These are phyloP conservation scores for Ophiostoma montium DNA, from an alignment of 2,329 filamentous ascomycete species.

Conservation along the genomic window DNA sequence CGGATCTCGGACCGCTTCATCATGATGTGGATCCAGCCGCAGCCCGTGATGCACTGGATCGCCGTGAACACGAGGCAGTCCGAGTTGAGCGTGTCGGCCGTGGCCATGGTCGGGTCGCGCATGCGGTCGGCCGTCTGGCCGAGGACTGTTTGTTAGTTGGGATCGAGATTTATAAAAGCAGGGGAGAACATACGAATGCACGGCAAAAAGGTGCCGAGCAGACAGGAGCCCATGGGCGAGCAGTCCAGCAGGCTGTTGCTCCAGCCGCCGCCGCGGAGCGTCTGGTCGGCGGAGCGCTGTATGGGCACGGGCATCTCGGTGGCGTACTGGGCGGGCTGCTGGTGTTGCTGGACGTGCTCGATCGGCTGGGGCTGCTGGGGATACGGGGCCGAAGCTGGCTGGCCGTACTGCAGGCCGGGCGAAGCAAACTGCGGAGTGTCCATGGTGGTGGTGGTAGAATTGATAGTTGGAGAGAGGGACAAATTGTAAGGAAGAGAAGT, in stretches of 20 bases:
- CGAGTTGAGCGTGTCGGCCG: slow-evolving; percentile 25
- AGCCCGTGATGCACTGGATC: slow-evolving; percentile 26
- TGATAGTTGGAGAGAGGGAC: background rate
- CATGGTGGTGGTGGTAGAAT: slow-evolving; percentile 15
- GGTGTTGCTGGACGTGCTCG: background rate
- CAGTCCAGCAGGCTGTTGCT: slow-evolving; percentile 26
- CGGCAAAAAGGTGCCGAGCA: slow-evolving; percentile 26
- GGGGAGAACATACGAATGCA: slow-evolving; percentile 25
- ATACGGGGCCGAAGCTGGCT: background rate
- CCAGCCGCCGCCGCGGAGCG: slow-evolving; percentile 20
- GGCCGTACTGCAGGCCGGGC: slow-evolving; percentile 2
- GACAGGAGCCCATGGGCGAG: slow-evolving; percentile 25
- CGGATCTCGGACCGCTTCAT: slow-evolving; percentile 40
- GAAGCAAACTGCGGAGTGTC: slow-evolving; percentile 7
- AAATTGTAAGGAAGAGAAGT: too few species aligned
- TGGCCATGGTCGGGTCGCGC: slow-evolving; percentile 27
- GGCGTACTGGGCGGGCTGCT: slow-evolving; percentile 8
- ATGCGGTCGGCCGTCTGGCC: slow-evolving; percentile 31
- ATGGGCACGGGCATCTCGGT: slow-evolving; percentile 7
- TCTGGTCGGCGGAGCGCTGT: slow-evolving; percentile 8
- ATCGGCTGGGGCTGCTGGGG: slow-evolving; percentile 14
- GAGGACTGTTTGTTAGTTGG: slow-evolving; percentile 20
- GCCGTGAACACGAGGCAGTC: slow-evolving; percentile 28
- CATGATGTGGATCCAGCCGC: slow-evolving; percentile 33
- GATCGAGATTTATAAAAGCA: background rate